These are phyloP conservation scores for Lunularia cruciata DNA, from an alignment of 225 moss, liverwort and hornwort genomes.

Conservation along the genomic window DNA sequence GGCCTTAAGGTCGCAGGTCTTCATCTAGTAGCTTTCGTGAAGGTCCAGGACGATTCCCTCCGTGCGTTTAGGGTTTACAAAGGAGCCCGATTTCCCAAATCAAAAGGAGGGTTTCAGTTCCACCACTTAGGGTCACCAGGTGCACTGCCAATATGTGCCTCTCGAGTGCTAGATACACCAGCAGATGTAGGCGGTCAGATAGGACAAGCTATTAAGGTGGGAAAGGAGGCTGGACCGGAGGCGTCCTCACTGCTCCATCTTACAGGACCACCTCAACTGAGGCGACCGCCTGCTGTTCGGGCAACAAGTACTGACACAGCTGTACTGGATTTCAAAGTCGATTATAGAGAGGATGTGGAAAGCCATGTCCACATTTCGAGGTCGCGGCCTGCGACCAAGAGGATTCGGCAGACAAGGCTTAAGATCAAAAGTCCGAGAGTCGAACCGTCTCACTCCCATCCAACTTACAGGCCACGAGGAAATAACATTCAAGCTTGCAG, in stretches of 20 bases:
- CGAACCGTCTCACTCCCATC: background rate
- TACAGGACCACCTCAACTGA: slow-evolving; percentile 5
- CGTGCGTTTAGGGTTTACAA: background rate
- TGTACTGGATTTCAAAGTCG: slow-evolving; percentile 8
- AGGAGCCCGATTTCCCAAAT: background rate
- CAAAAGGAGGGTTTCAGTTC: slow-evolving; percentile 21
- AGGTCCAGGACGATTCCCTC: slow-evolving; percentile 8
- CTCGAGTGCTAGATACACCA: background rate
- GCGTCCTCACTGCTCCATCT: background rate
- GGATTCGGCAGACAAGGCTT: slow-evolving; percentile 13
- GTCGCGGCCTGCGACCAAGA: background rate
- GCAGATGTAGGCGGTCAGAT: background rate
- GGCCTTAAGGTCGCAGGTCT: slow-evolving; percentile 14
- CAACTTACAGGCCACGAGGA: slow-evolving; percentile 13
- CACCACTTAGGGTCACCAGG: slow-evolving; percentile 8
- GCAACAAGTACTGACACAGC: background rate
- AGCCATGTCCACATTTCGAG: background rate
- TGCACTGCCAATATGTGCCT: background rate
- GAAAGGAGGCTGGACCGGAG: background rate
- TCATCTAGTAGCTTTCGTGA: slow-evolving; percentile 22
- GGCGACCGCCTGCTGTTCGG: slow-evolving; percentile 26
- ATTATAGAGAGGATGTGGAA: slow-evolving; percentile 6
- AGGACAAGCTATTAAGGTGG: slow-evolving; percentile 13
- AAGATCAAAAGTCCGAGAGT: slow-evolving; percentile 6
- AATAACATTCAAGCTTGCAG: slow-evolving; percentile 10